A percentile compares a stretch with the other conserved stretches of the same genome.
Evolutionary conservation across 495 filamentous ascomycete species (phyloP).

Genomic region (Penicillium bovifimosum): DNA sequence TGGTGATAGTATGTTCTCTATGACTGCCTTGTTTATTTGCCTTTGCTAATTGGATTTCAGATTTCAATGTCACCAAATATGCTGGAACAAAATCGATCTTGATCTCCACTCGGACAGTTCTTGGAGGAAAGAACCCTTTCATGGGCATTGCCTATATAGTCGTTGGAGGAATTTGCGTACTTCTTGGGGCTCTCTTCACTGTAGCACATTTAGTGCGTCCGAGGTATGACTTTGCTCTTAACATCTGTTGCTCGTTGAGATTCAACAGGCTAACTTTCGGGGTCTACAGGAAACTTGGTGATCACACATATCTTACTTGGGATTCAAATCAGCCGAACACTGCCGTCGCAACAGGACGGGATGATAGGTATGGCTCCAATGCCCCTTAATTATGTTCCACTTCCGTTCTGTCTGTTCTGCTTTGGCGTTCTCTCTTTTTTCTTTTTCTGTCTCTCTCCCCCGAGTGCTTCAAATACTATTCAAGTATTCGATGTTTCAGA

Average conservation of each 20-base stretch:
- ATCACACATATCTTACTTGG: conserved; percentile 97
- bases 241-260: not conserved
- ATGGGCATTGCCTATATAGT: conserved; percentile 94
- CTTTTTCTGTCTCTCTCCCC: no score
- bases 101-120: conserved; percentile 86
- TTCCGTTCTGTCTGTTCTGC: not conserved
- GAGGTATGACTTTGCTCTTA: conserved; percentile 48
- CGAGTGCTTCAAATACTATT: not conserved
- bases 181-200: conserved; percentile 83
- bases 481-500: conserved; percentile 6
- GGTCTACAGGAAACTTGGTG: conserved; percentile 76
- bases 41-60: conserved; percentile 41
- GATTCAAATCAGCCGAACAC: conserved; percentile 75
- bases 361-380: conserved; percentile 25
- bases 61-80: conserved; percentile 75
- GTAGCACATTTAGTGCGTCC: conserved; percentile 85
- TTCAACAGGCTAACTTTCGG: not conserved
- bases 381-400: conserved; percentile 15
- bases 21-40: not conserved
- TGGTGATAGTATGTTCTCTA: conserved; percentile 57
- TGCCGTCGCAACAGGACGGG: conserved; percentile 51
- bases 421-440: conserved; percentile 3
- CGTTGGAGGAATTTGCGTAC: conserved; percentile 85
- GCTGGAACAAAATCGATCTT: conserved; percentile 92
- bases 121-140: conserved; percentile 94